These are phyloP conservation scores for Boletus reticulatus DNA, from an alignment of 768 basidiomycete genomes.

Conservation along the genomic window DNA sequence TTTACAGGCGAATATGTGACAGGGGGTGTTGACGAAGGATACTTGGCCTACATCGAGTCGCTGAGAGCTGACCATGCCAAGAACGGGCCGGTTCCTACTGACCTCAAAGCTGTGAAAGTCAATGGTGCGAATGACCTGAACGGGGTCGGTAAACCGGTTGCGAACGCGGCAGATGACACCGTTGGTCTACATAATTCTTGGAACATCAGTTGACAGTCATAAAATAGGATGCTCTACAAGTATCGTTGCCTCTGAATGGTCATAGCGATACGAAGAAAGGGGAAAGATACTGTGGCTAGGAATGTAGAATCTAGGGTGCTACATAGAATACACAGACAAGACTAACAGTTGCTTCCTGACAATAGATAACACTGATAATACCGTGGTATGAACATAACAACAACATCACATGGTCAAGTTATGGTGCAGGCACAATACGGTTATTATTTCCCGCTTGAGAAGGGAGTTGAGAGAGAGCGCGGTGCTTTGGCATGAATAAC, in stretches of 20 bases:
- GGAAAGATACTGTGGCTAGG: not conserved
- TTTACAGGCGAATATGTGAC: constrained; percentile 98
- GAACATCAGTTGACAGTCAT: constrained; percentile 36
- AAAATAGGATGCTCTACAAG: constrained; percentile 2
- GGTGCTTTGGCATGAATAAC: constrained; percentile 75
- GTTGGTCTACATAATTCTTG: constrained; percentile 79
- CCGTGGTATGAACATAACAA: not conserved
- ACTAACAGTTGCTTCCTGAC: not conserved
- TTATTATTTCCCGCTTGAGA: constrained; percentile 27
- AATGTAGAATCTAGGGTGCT: constrained; percentile 11
- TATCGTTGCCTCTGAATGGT: not conserved
- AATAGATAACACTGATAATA: constrained; percentile 3
- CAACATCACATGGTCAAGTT: not conserved
- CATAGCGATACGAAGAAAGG: constrained; percentile 8
- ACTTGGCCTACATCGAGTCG: constrained; percentile 71
- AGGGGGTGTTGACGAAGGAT: constrained; percentile 83
- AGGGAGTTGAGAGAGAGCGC: constrained; percentile 55
- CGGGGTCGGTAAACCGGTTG: constrained; percentile 30
- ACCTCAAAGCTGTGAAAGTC: constrained; percentile 33
- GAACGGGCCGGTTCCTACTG: constrained; percentile 41
- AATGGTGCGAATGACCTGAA: constrained; percentile 29
- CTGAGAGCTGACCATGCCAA: constrained; percentile 83
- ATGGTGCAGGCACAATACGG: constrained; percentile 23
- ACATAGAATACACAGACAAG: constrained; percentile 14
- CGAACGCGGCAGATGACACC: constrained; percentile 70